These are phyloP conservation scores for Venturia oleaginea DNA, from an alignment of 2,329 filamentous ascomycete species.

Conservation along the genomic window DNA sequence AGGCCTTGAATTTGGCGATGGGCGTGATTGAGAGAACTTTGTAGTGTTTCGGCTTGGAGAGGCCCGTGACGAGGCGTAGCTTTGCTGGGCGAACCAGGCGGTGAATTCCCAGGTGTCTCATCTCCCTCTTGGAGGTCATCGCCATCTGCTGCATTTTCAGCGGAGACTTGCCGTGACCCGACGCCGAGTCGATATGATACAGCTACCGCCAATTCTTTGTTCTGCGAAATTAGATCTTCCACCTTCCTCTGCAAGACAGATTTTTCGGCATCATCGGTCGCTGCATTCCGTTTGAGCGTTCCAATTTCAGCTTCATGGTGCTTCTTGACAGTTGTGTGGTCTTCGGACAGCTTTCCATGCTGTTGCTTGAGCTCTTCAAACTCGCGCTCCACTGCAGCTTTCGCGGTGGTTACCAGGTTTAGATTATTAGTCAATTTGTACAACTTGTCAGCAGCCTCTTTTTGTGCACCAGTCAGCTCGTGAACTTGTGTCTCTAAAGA, in stretches of 20 bases:
- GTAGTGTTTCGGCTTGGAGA: conserved; percentile 91
- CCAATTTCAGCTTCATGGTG: conserved; percentile 85
- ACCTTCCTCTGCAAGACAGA: conserved; percentile 72
- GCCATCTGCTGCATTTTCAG: conserved; percentile 43
- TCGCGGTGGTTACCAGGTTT: conserved; percentile 62
- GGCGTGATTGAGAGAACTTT: conserved; percentile 87
- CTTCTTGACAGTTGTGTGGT: conserved; percentile 67
- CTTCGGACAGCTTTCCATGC: conserved; percentile 71
- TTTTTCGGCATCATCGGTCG: conserved; percentile 69
- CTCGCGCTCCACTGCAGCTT: conserved; percentile 70
- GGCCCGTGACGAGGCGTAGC: conserved; percentile 81
- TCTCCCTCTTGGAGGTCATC: conserved; percentile 34
- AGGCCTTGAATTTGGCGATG: conserved; percentile 95
- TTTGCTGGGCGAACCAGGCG: conserved; percentile 83
- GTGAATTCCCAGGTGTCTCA: conserved; percentile 78
- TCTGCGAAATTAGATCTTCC: conserved; percentile 79
- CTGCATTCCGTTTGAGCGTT: conserved; percentile 69
- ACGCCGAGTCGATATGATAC: conserved; percentile 68
- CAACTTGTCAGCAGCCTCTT: conserved; percentile 72
- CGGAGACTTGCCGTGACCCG: conserved; percentile 20
- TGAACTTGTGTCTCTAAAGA: conserved; percentile 88
- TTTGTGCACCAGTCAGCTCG: conserved; percentile 64
- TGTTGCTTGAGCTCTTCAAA: conserved; percentile 79
- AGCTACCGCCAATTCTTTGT: conserved; percentile 80
- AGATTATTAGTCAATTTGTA: conserved; percentile 69